phyloP scores from a whole-genome alignment of 164 flowering plant genomes.

The Chimonanthus salicifolius region DNA sequence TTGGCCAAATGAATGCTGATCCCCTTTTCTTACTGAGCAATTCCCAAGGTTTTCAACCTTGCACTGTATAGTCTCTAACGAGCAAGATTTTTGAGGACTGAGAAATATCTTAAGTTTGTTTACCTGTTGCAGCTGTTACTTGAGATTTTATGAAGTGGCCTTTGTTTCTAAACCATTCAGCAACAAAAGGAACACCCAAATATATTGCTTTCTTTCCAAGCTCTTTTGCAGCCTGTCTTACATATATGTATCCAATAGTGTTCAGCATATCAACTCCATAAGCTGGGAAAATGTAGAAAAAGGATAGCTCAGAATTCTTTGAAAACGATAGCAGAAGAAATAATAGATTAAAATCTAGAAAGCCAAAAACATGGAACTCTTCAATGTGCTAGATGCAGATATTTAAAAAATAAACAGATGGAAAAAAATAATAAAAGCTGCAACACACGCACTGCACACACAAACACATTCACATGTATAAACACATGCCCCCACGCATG shows the following conservation, averaged over 20 bases:
- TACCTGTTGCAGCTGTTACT: conserved; percentile 98
- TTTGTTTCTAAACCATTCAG: conserved; percentile 99
- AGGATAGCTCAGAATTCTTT: conserved; percentile 2
- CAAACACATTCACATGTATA: background rate
- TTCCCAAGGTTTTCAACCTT: background rate
- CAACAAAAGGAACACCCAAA: conserved; percentile 93
- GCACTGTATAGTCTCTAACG: background rate
- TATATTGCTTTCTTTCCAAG: conserved; percentile 91
- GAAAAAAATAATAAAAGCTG: background rate
- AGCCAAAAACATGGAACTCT: background rate
- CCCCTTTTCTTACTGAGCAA: background rate
- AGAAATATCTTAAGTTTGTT: conserved; percentile 3
- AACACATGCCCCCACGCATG: too few species aligned
- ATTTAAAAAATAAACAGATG: background rate
- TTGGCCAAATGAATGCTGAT: background rate
- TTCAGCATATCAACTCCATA: conserved; percentile 93
- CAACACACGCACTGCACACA: background rate
- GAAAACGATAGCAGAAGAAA: background rate
- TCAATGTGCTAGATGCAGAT: background rate
- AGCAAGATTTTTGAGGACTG: background rate
- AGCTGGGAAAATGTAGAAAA: conserved; percentile 42
- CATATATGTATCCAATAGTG: conserved; percentile 93
- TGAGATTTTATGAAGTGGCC: conserved; percentile 97
- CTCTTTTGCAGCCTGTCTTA: conserved; percentile 93
- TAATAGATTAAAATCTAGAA: background rate